phyloP scores from a whole-genome alignment of 2,329 filamentous ascomycete genomes.

The Colletotrichum kahawae region DNA sequence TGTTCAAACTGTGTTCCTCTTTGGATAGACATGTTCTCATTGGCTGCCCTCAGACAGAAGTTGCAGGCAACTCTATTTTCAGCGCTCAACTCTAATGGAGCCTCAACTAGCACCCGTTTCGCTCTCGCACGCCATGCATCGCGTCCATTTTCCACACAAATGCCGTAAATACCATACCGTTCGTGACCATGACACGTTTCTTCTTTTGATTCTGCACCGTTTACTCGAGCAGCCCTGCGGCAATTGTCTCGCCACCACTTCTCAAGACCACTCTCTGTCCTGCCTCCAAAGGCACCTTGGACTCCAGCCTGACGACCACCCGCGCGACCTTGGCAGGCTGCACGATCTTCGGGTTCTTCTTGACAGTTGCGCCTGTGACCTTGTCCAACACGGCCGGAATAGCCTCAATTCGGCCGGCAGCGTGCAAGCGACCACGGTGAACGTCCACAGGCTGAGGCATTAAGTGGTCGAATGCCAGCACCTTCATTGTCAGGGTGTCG shows the following conservation, averaged over 20 bases:
- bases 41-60: background rate
- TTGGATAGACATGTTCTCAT: background rate
- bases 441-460: constrained; percentile 90
- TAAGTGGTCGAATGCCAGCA: constrained; percentile 87
- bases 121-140: background rate
- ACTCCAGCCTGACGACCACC: constrained; percentile 75
- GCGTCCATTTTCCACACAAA: background rate
- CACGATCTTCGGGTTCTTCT: constrained; percentile 86
- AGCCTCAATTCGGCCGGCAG: constrained; percentile 73
- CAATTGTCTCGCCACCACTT: constrained; percentile 81
- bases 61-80: constrained; percentile 16
- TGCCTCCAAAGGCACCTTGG: constrained; percentile 78
- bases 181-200: background rate
- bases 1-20: background rate
- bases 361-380: constrained; percentile 72
- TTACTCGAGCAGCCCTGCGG: constrained; percentile 83
- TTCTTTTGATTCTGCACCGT: background rate
- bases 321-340: constrained; percentile 80
- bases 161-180: background rate
- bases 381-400: constrained; percentile 82
- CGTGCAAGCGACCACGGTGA: constrained; percentile 83
- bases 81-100: constrained; percentile 11
- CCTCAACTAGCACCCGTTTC: background rate
- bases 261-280: constrained; percentile 83
- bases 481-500: constrained; percentile 79